These are phyloP conservation scores for Hanseniaspora lindneri DNA, from an alignment of 805 yeast genomes.

Conservation along the genomic window DNA sequence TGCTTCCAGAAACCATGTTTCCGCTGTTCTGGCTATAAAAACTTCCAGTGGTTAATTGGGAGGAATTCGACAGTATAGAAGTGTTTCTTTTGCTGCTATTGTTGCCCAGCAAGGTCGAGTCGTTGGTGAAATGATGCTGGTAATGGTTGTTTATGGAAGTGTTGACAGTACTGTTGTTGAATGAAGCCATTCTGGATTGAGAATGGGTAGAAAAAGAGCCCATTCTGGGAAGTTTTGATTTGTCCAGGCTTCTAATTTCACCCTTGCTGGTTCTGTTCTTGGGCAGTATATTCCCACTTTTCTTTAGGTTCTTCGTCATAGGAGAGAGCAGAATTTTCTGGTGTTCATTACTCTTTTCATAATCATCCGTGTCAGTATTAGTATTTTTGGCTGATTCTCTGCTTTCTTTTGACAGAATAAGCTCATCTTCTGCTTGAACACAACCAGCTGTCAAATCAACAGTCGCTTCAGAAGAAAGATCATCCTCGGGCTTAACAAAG, in stretches of 20 bases:
- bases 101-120: not conserved
- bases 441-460: not conserved
- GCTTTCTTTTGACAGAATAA: not conserved
- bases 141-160: not conserved
- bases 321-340: not conserved
- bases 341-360: not conserved
- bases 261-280: not conserved
- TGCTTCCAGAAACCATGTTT: not conserved
- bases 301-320: not conserved
- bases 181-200: constrained; percentile 7
- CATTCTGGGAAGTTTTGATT: constrained; percentile 6
- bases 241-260: not conserved
- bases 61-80: not conserved
- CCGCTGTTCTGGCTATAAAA: not conserved
- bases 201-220: constrained; percentile 13
- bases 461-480: not conserved
- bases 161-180: constrained; percentile 9
- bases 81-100: not conserved
- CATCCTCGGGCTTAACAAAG: not conserved
- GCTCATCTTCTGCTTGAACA: not conserved
- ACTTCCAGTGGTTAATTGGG: not conserved
- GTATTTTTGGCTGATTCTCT: not conserved
- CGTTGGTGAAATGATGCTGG: not conserved
- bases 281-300: constrained; percentile 4
- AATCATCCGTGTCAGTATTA: not conserved